phyloP scores from a whole-genome alignment of 2,329 filamentous ascomycete genomes.

The Lasiodiplodia sp. region DNA sequence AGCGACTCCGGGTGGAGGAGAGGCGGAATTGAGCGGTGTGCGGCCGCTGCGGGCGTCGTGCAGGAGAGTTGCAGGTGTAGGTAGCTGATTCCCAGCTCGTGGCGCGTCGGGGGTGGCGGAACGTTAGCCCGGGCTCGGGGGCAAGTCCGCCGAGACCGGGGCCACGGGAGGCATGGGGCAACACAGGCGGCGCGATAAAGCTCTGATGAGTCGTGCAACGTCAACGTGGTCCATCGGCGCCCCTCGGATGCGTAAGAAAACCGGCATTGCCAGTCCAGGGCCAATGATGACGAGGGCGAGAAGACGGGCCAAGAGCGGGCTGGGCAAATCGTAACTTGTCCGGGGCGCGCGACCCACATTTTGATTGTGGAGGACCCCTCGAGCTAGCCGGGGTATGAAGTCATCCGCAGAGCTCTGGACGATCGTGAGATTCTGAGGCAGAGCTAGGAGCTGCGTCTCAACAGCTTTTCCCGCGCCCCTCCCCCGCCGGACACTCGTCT shows the following conservation, averaged over 20 bases:
- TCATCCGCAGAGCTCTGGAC: slow-evolving; percentile 41
- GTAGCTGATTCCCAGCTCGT: neutral
- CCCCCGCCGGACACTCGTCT: slow-evolving; percentile 10
- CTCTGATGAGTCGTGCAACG: slow-evolving; percentile 24
- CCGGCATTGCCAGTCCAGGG: slow-evolving; percentile 3
- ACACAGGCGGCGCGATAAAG: neutral
- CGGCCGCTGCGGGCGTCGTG: neutral
- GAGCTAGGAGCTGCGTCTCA: slow-evolving; percentile 36
- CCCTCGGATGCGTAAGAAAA: slow-evolving; percentile 9
- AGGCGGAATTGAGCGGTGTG: neutral
- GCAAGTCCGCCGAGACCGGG: slow-evolving; percentile 6
- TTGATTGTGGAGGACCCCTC: slow-evolving; percentile 19
- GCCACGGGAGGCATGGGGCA: neutral
- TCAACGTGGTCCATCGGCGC: slow-evolving; percentile 26
- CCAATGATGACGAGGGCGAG: slow-evolving; percentile 16
- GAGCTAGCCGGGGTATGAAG: slow-evolving; percentile 38
- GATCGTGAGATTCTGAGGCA: slow-evolving; percentile 34
- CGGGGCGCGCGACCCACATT: slow-evolving; percentile 18
- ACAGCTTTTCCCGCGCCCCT: slow-evolving; percentile 36
- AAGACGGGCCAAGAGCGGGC: slow-evolving; percentile 14
- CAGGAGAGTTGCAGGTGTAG: slow-evolving; percentile 9
- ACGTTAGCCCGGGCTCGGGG: neutral
- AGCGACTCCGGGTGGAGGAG: neutral
- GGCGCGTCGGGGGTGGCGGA: slow-evolving; percentile 4
- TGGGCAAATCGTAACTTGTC: slow-evolving; percentile 21